Conservation (phyloP, 768 basidiomycete species). For the Cystobasidium tubakii region DNA sequence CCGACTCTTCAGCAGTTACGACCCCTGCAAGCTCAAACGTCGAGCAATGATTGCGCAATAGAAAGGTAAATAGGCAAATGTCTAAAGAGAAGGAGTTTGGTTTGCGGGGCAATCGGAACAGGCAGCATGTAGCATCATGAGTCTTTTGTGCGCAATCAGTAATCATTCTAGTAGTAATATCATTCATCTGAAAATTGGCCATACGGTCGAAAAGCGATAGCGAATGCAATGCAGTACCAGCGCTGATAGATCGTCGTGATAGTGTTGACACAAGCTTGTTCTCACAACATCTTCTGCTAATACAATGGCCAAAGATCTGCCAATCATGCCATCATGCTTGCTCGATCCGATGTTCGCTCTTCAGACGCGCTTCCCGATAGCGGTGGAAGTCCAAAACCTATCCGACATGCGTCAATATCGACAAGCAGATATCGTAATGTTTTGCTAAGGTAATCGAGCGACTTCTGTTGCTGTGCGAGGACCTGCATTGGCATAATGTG, state of each 20-base stretch:
- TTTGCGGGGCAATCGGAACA: no score
- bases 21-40: background rate
- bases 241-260: no score
- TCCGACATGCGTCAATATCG: conserved; percentile 25
- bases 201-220: no score
- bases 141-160: background rate
- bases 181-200: no score
- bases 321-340: conserved; percentile 7
- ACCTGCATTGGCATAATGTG: conserved; percentile 16
- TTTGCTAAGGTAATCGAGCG: conserved; percentile 35
- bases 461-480: conserved; percentile 38
- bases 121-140: background rate
- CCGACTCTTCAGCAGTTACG: background rate
- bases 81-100: no score
- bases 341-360: background rate
- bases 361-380: background rate
- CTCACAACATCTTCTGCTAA: no score
- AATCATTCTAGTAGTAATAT: background rate
- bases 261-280: no score
- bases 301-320: background rate
- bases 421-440: conserved; percentile 3
- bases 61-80: background rate
- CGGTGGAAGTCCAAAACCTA: conserved; percentile 28
- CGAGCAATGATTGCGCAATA: background rate
- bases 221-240: no score